phyloP scores from a whole-genome alignment of 805 yeast species.

The Candida suzukii region DNA sequence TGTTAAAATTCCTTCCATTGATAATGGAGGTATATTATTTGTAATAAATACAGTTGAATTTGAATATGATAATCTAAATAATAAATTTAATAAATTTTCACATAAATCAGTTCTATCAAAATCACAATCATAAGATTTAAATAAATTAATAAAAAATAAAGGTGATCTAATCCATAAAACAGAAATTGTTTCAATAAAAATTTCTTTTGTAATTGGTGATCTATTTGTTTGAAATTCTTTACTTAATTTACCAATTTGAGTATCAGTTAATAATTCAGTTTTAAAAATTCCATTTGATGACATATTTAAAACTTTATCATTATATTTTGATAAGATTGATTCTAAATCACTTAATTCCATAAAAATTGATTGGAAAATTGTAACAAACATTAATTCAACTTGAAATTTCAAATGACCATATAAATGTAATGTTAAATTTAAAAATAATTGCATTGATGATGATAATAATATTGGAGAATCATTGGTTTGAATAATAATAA shows the following conservation, averaged over 20 bases:
- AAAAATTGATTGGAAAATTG: constrained; percentile 44
- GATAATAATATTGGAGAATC: constrained; percentile 71
- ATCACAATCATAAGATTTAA: constrained; percentile 85
- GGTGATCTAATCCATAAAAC: constrained; percentile 79
- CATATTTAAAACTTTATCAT: constrained; percentile 23
- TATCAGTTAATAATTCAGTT: constrained; percentile 17
- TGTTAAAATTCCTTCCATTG: constrained; percentile 79
- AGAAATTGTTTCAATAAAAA: constrained; percentile 77
- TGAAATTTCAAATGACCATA: constrained; percentile 68
- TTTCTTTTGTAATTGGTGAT: constrained; percentile 56
- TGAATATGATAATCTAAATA: constrained; percentile 76
- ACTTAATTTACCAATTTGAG: constrained; percentile 19
- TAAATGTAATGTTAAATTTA: constrained; percentile 62
- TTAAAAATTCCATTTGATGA: constrained; percentile 18
- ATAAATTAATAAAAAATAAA: constrained; percentile 64
- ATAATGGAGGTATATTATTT: constrained; percentile 85
- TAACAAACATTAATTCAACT: constrained; percentile 62
- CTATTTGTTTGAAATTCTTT: constrained; percentile 39
- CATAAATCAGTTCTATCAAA: constrained; percentile 79
- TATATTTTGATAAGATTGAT: constrained; percentile 18
- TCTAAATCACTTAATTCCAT: constrained; percentile 18
- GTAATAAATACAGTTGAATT: constrained; percentile 77
- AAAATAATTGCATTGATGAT: constrained; percentile 67
- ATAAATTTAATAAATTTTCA: constrained; percentile 54
- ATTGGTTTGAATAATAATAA: constrained; percentile 67